Evolutionary conservation across 2,329 filamentous ascomycete genomes (phyloP), one percentile per base, ranked within the genome.

Genomic region (Akanthomyces dipterigenus): DNA sequence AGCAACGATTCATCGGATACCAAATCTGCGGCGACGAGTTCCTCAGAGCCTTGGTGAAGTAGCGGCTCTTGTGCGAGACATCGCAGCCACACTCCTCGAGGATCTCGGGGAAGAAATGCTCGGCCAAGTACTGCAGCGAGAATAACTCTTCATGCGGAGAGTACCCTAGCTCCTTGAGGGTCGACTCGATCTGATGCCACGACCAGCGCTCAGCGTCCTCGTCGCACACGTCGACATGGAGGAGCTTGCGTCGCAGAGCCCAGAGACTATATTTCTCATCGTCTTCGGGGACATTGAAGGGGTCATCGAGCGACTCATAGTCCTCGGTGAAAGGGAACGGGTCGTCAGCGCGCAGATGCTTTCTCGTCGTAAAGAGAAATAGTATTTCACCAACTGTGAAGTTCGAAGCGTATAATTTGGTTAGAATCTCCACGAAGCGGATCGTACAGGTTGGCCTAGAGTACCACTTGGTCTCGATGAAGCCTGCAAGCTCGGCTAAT

Each of bases 231-330:
- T 60, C 49, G 20, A 54, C 58, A 24, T 54, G 9, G 36, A 60
- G 48, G 18, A 60, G 49, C 20, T 36, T 60, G 12, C 49, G 48
- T 22, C 58, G 58, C n/a, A 60, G 40, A n/a, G 48, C 34, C 58
- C 58, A 60, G 18, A 60, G 49, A 7, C 58, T 40, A 36, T 54
- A 22, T n/a, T 46, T 42, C 20, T 38, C 40, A 28, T 54, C 58
- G 18, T 60, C 58, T 24, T 60, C 58, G 18, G 58, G 58, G 22
- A 60, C 58, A 38, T 60, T 60, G n/a, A 60, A 48, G 9, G 58
- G 58, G n/a, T 60, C 58, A 22, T 60, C 58, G 20, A 60, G 34
- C 26, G 58, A 60, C 22, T 60, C 58, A 9, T 60, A 49, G 14
- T 46, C 40, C 26, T 55, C 58, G 5, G 58, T 60, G 26, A 24